phyloP scores from a whole-genome alignment of 345 rosid genomes.

The Populus pruinosa region DNA sequence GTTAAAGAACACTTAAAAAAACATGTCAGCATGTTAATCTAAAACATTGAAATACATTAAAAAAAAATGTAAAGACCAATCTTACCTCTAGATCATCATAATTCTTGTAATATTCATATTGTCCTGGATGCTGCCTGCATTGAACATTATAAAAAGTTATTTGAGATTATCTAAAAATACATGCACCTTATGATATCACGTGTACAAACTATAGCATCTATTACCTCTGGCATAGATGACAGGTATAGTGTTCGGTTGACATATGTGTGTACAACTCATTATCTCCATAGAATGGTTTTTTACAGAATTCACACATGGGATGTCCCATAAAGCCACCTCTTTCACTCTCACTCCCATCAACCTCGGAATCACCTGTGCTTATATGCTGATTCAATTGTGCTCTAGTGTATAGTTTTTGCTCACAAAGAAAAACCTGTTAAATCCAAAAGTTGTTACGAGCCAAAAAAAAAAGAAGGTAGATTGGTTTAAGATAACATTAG shows the following conservation, averaged over 20 bases:
- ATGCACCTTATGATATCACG: not conserved
- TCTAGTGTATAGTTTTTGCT: constrained; percentile 80
- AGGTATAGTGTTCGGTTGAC: constrained; percentile 88
- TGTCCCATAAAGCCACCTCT: constrained; percentile 95
- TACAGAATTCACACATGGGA: constrained; percentile 91
- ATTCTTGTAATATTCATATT: constrained; percentile 77
- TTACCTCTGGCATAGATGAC: constrained; percentile 93
- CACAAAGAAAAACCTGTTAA: constrained; percentile 77
- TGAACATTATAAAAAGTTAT: not conserved
- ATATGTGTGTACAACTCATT: constrained; percentile 85
- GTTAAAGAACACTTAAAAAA: not conserved
- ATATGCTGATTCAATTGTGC: constrained; percentile 84
- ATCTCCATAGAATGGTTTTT: constrained; percentile 84
- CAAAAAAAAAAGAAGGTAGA: not conserved
- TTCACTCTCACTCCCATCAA: constrained; percentile 94
- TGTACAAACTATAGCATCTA: not conserved
- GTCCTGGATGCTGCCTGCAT: constrained; percentile 88
- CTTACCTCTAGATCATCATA: constrained; percentile 91
- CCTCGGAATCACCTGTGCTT: constrained; percentile 83
- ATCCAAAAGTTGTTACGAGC: constrained; percentile 10
- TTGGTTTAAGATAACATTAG: no score
- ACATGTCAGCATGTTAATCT: not conserved
- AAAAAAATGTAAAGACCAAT: not conserved
- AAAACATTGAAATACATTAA: not conserved
- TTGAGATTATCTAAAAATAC: not conserved